Percentiles rank a stretch among this genome's conserved stretches.
phyloP scores from a whole-genome alignment of 495 filamentous ascomycete species.

The Tuber microsphaerosporum region DNA sequence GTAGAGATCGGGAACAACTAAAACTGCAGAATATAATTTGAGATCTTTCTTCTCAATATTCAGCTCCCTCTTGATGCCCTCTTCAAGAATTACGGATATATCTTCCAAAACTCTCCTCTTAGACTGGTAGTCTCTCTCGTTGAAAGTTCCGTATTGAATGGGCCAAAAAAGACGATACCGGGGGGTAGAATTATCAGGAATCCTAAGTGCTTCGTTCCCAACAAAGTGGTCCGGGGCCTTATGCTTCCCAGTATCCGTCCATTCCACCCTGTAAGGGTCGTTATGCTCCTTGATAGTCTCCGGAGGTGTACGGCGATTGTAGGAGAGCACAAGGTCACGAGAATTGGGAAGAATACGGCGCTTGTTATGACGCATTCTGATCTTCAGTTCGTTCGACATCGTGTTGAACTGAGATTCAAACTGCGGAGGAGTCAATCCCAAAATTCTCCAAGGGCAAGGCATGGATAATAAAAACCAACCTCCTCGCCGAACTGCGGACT shows the following conservation, averaged over 20 bases:
- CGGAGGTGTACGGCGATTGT: slow-evolving; percentile 70
- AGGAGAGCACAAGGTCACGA: slow-evolving; percentile 87
- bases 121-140: slow-evolving; percentile 77
- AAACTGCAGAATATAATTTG: slow-evolving; percentile 86
- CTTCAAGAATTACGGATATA: slow-evolving; percentile 75
- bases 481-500: slow-evolving; percentile 82
- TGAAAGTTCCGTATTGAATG: slow-evolving; percentile 74
- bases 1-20: slow-evolving; percentile 92
- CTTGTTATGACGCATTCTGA: slow-evolving; percentile 86
- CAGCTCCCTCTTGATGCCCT: slow-evolving; percentile 74
- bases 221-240: slow-evolving; percentile 61
- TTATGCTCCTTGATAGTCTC: slow-evolving; percentile 90
- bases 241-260: slow-evolving; percentile 70
- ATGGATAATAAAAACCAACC: slow-evolving; percentile 39
- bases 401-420: slow-evolving; percentile 68
- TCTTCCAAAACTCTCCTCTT: slow-evolving; percentile 73
- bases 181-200: slow-evolving; percentile 82
- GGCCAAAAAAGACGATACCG: slow-evolving; percentile 91
- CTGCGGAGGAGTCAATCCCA: slow-evolving; percentile 42
- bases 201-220: slow-evolving; percentile 71
- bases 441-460: slow-evolving; percentile 13
- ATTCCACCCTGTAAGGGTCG: slow-evolving; percentile 83
- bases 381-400: slow-evolving; percentile 78
- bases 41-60: slow-evolving; percentile 67
- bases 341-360: slow-evolving; percentile 88